Evolutionary conservation across 441 rosid genomes (phyloP), one percentile per base, ranked within the genome.

Genomic region (Mallotus japonicus): DNA sequence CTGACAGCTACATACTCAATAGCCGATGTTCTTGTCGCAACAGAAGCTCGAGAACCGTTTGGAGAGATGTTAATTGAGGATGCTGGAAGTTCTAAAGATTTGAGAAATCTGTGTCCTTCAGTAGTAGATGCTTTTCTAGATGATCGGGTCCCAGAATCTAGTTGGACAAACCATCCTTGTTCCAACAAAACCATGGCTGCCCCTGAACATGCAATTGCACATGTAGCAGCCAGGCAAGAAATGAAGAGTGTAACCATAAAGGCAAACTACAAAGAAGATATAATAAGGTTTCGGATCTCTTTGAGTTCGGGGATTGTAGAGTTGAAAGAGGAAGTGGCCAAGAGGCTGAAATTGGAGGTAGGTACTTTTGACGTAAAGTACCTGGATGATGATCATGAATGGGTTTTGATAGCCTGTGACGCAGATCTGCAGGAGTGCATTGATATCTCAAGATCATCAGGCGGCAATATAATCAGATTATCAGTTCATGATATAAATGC

Each of bases 41-140:
- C 80, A 53, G 87, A 84, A 65, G 82, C 73, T 51, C 81, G 47
- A 73, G 85, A 76, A 68, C 90, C 85, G 34, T 87, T 85, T 66
- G 82, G 90, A 55, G 91, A 89, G 72, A 85, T 88, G 93, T 84
- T 85, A 42, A 63, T 89, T 20, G 87, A 88, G 83, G 97, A 88
- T 76, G 87, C 87, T 13, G 98, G 97, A 75, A 88, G 98, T 77
- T 93, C 96, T 8, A 92, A 89, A 80, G 96, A 93, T 75, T 82
- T 93, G 76, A 83, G 87, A 78, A 90, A 89, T 65, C 89, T 89
- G 49, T 90, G 92, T 76, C 86, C 87, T 11, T 42, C 87, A 2
- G 80, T 76, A 40, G 89, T 84, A 67, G 89, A 85, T 50, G 76
- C 82, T 3, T 63, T 65, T 50, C 32, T 76, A 32, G 89, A 87